These are phyloP conservation scores for Acanthamoeba culbertsoni DNA, from an alignment of 208 protist genomes.

Conservation along the genomic window DNA sequence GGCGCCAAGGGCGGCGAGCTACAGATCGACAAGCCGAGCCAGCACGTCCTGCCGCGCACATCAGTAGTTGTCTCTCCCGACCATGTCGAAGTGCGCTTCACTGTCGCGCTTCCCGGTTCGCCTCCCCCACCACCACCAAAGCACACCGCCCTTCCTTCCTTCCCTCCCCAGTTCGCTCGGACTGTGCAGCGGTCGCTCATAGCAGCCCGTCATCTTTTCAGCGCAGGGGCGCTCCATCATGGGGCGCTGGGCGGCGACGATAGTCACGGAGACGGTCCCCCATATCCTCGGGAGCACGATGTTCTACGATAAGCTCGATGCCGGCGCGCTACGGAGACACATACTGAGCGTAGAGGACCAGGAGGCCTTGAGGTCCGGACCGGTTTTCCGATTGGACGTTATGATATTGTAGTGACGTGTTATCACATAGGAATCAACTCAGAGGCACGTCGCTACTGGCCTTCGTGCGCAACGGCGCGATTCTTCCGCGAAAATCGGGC, in stretches of 20 bases:
- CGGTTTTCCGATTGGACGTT: too few relatives aligned
- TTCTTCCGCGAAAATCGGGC: conserved; percentile 90
- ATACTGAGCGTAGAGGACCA: conserved; percentile 89
- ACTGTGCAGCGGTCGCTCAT: conserved; percentile 75
- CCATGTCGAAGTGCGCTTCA: conserved; percentile 82
- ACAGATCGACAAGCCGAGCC: conserved; percentile 83
- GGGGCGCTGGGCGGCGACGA: conserved; percentile 62
- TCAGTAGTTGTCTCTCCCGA: conserved; percentile 79
- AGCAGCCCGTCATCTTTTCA: conserved; percentile 63
- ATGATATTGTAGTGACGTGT: not conserved
- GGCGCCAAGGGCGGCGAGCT: conserved; percentile 83
- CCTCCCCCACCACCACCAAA: conserved; percentile 80
- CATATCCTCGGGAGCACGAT: conserved; percentile 57
- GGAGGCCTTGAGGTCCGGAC: conserved; percentile 86
- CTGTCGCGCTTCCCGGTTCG: conserved; percentile 90
- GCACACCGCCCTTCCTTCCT: not conserved
- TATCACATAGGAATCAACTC: not conserved
- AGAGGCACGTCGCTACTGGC: conserved; percentile 76
- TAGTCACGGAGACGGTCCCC: conserved; percentile 65
- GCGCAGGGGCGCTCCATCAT: conserved; percentile 65
- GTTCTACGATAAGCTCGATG: conserved; percentile 54
- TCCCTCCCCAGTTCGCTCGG: too few relatives aligned
- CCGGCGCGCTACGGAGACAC: conserved; percentile 79
- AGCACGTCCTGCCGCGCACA: conserved; percentile 89
- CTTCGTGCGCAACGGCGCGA: conserved; percentile 91